A percentile compares a stretch with the other conserved stretches of the same genome.
phyloP scores from a whole-genome alignment of 495 filamentous ascomycete species.

The Hypomontagnella submonticulosa region DNA sequence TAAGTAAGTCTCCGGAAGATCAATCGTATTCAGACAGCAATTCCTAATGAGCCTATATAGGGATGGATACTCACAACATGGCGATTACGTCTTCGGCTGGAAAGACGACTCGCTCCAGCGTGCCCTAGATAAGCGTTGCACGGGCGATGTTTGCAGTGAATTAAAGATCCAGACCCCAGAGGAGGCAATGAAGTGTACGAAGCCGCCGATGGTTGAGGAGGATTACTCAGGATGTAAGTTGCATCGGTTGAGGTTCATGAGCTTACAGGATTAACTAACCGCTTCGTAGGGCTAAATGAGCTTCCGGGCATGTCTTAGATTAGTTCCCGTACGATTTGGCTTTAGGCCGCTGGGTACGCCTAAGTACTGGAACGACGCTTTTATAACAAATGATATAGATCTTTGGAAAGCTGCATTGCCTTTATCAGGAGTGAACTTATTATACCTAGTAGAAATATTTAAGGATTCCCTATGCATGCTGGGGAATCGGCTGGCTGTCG shows the following conservation, averaged over 20 bases:
- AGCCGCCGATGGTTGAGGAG: slow-evolving; percentile 54
- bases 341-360: not conserved
- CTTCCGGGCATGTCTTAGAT: slow-evolving; percentile 45
- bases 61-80: slow-evolving; percentile 52
- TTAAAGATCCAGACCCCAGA: slow-evolving; percentile 51
- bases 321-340: not conserved
- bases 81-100: slow-evolving; percentile 57
- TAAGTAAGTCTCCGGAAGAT: slow-evolving; percentile 38
- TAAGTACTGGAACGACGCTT: slow-evolving; percentile 11
- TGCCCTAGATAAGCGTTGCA: slow-evolving; percentile 55
- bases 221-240: slow-evolving; percentile 58
- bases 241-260: slow-evolving; percentile 1
- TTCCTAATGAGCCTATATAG: slow-evolving; percentile 18
- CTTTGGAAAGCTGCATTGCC: too few species aligned
- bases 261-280: slow-evolving; percentile 28
- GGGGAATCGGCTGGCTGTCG: too few species aligned
- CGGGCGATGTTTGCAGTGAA: slow-evolving; percentile 47
- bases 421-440: too few species aligned
- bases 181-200: slow-evolving; percentile 54
- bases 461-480: too few species aligned
- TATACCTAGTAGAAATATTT: too few species aligned
- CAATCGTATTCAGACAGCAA: too few species aligned
- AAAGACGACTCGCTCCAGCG: slow-evolving; percentile 52
- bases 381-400: slow-evolving; percentile 9
- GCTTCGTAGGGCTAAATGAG: slow-evolving; percentile 35